A percentile compares a stretch with the other conserved stretches of the same genome.
These are phyloP conservation scores for Apiospora marii DNA, from an alignment of 2,329 filamentous ascomycete species.

Conservation along the genomic window DNA sequence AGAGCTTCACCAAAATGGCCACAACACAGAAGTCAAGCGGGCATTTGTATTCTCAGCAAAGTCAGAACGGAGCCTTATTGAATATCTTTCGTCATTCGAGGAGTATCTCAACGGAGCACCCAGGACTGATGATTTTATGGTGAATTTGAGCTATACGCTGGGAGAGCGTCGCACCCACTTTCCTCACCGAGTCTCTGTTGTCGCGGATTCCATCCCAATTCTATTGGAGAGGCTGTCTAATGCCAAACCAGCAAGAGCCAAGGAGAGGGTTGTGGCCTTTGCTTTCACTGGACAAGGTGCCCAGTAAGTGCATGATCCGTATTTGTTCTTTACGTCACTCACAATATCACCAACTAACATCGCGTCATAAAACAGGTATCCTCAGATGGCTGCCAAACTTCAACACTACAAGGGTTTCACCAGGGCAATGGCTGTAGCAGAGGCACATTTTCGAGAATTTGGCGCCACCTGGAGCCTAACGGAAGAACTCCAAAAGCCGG, in stretches of 20 bases:
- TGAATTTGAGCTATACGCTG: constrained; percentile 40
- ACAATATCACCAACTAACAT: constrained; percentile 26
- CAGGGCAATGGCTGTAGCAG: constrained; percentile 32
- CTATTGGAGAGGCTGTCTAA: background rate
- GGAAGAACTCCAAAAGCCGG: constrained; percentile 37
- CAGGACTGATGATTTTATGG: constrained; percentile 29
- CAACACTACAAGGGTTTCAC: constrained; percentile 24
- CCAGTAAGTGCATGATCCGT: constrained; percentile 52
- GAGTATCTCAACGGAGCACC: constrained; percentile 34
- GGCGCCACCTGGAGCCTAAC: constrained; percentile 39
- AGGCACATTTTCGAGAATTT: constrained; percentile 30
- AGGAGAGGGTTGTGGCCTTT: constrained; percentile 30
- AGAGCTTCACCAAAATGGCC: background rate
- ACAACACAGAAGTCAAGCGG: background rate
- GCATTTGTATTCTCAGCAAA: constrained; percentile 32
- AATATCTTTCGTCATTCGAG: constrained; percentile 28
- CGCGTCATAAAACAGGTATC: constrained; percentile 26
- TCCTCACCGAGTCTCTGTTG: background rate
- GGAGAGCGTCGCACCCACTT: constrained; percentile 32
- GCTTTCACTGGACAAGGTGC: constrained; percentile 56
- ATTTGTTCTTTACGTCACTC: constrained; percentile 35
- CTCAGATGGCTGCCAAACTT: constrained; percentile 23
- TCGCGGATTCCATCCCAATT: background rate
- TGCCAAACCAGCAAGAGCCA: background rate
- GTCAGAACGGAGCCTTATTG: background rate